A percentile compares a stretch with the other conserved stretches of the same genome.
phyloP scores from a whole-genome alignment of 108 stramenopile genomes.

The Fragilaria crotonensis region DNA sequence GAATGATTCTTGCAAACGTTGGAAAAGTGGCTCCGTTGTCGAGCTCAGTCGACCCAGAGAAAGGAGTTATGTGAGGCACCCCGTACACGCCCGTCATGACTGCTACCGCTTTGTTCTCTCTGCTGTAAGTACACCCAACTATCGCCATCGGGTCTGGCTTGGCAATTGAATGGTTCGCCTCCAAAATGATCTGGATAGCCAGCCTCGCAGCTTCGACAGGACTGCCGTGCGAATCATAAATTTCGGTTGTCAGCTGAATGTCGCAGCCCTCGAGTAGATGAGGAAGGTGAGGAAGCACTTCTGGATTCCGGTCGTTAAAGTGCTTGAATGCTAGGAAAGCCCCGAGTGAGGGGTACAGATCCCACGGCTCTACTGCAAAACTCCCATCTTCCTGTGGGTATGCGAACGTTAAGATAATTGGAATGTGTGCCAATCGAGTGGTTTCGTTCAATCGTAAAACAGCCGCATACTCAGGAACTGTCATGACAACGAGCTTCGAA shows the following conservation, averaged over 20 bases:
- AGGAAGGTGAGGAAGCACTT: neutral
- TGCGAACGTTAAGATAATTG: neutral
- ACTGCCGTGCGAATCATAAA: conserved; percentile 4
- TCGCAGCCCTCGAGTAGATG: conserved; percentile 6
- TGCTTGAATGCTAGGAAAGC: neutral
- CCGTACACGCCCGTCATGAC: conserved; percentile 16
- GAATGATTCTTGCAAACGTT: conserved; percentile 36
- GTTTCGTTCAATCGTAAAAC: conserved; percentile 4
- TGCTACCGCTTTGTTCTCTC: conserved; percentile 1
- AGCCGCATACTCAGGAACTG: too few relatives aligned
- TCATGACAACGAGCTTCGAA: too few relatives aligned
- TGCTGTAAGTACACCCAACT: conserved; percentile 1
- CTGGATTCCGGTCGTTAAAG: conserved; percentile 1
- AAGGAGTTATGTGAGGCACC: conserved; percentile 5
- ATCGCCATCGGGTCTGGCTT: conserved; percentile 13
- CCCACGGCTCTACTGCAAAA: neutral
- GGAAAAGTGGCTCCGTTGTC: conserved; percentile 30
- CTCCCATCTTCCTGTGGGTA: neutral
- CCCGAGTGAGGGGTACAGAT: neutral
- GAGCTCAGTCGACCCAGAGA: conserved; percentile 21
- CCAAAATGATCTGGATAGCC: neutral
- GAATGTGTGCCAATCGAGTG: neutral
- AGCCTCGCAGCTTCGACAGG: conserved; percentile 1
- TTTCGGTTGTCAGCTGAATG: conserved; percentile 7
- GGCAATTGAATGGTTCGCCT: neutral